These are phyloP conservation scores for Penicillium ucsense DNA, from an alignment of 495 filamentous ascomycete species.

Conservation along the genomic window DNA sequence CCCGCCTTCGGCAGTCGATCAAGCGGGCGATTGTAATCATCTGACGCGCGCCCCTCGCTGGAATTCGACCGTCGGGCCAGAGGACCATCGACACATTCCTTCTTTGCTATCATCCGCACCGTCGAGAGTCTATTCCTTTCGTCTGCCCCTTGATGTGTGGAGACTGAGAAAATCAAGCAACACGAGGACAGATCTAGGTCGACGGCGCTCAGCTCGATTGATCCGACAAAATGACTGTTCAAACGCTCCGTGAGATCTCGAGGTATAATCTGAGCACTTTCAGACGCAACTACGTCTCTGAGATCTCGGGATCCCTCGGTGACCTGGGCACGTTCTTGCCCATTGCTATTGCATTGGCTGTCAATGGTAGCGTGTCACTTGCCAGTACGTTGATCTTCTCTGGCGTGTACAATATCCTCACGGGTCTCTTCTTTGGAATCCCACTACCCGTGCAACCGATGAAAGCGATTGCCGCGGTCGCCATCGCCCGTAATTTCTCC, in stretches of 20 bases:
- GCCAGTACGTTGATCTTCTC: slow-evolving; percentile 80
- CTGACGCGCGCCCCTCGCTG: neutral
- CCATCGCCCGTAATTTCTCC: slow-evolving; percentile 57
- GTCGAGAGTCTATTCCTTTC: too few relatives aligned
- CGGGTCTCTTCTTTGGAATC: slow-evolving; percentile 73
- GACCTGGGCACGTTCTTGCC: slow-evolving; percentile 89
- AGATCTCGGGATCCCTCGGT: slow-evolving; percentile 83
- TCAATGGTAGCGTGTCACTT: slow-evolving; percentile 66
- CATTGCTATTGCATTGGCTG: slow-evolving; percentile 71
- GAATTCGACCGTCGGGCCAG: too few relatives aligned
- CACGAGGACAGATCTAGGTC: too few relatives aligned
- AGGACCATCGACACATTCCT: neutral
- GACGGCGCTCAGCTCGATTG: too few relatives aligned
- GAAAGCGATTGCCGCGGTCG: slow-evolving; percentile 86
- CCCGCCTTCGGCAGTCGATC: neutral
- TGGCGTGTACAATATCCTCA: slow-evolving; percentile 75
- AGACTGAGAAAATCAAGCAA: too few relatives aligned
- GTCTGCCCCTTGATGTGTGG: too few relatives aligned
- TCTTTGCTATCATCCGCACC: too few relatives aligned
- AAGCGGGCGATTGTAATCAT: slow-evolving; percentile 6
- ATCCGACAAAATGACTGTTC: slow-evolving; percentile 17
- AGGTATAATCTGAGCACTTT: slow-evolving; percentile 32
- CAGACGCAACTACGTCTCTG: slow-evolving; percentile 51
- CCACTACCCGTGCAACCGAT: slow-evolving; percentile 82
- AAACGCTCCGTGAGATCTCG: slow-evolving; percentile 24